Conservation (phyloP, 2,329 filamentous ascomycete species). For the Mycosphaerella arachidis region DNA sequence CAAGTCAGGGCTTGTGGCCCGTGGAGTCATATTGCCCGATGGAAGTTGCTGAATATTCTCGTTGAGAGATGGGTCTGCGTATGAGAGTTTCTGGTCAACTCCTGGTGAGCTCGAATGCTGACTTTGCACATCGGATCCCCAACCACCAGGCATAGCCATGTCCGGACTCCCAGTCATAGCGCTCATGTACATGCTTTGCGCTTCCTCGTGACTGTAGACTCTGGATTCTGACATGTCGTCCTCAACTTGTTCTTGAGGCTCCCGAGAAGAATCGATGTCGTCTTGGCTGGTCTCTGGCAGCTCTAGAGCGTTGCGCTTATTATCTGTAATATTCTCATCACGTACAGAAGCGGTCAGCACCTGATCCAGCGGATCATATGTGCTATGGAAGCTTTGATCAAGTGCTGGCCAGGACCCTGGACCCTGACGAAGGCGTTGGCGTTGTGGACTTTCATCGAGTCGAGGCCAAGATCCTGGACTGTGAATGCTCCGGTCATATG, state of each 20-base stretch:
- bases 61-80: not conserved
- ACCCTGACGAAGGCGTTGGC: slow-evolving; percentile 13
- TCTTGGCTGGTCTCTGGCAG: not conserved
- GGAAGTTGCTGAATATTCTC: not conserved
- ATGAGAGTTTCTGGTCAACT: slow-evolving; percentile 3
- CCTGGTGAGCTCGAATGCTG: slow-evolving; percentile 29
- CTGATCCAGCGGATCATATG: slow-evolving; percentile 21
- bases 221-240: slow-evolving; percentile 52
- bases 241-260: slow-evolving; percentile 5
- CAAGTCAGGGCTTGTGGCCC: slow-evolving; percentile 20
- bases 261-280: slow-evolving; percentile 2
- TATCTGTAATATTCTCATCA: slow-evolving; percentile 18
- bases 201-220: slow-evolving; percentile 73
- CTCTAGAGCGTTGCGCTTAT: slow-evolving; percentile 22
- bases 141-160: slow-evolving; percentile 39
- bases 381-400: slow-evolving; percentile 19
- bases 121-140: slow-evolving; percentile 35
- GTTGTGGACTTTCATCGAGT: slow-evolving; percentile 20
- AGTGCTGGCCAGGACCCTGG: slow-evolving; percentile 27
- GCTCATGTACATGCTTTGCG: slow-evolving; percentile 84
- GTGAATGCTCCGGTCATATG: slow-evolving; percentile 21
- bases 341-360: slow-evolving; percentile 6
- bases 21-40: slow-evolving; percentile 27
- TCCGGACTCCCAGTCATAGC: slow-evolving; percentile 45
- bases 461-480: slow-evolving; percentile 30